Percentiles rank a stretch among this genome's conserved stretches.
These are phyloP conservation scores for Coemansia sp. DNA, from an alignment of 192 early-diverging fungal genomes.

Conservation along the genomic window DNA sequence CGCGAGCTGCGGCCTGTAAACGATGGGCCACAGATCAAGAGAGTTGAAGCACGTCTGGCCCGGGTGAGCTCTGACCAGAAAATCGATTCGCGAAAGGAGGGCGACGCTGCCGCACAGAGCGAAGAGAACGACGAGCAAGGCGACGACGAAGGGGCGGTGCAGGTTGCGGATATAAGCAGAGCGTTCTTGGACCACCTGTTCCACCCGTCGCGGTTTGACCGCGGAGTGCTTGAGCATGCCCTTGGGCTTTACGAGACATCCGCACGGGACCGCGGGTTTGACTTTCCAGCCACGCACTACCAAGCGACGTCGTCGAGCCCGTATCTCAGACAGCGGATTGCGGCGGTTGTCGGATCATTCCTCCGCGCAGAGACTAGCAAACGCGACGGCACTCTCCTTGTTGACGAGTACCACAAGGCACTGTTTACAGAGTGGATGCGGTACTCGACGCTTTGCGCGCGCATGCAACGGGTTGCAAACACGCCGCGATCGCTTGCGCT, in stretches of 20 bases:
- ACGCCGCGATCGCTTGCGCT: conserved; percentile 35
- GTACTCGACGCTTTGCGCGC: conserved; percentile 46
- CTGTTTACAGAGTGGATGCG: conserved; percentile 57
- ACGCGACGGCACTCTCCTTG: conserved; percentile 15
- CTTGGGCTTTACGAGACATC: conserved; percentile 32
- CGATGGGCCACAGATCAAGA: conserved; percentile 37
- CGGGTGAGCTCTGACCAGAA: neutral
- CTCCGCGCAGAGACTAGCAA: conserved; percentile 24
- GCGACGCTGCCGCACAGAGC: neutral
- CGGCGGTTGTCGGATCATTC: conserved; percentile 33
- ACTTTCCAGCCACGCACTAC: conserved; percentile 22
- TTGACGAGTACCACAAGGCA: conserved; percentile 34
- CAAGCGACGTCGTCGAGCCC: conserved; percentile 18
- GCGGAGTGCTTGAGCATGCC: conserved; percentile 41
- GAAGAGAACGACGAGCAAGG: neutral
- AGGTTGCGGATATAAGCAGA: conserved; percentile 29
- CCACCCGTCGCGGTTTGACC: conserved; percentile 40
- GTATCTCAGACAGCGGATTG: conserved; percentile 34
- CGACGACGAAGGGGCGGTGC: conserved; percentile 11
- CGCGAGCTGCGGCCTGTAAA: conserved; percentile 21
- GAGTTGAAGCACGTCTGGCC: conserved; percentile 37
- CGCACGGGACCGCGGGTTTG: conserved; percentile 37
- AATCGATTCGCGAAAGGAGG: neutral
- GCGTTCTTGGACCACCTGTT: conserved; percentile 51
- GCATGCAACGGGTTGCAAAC: conserved; percentile 38